Base-by-base conservation (phyloP, 176 grass and related monocot species). In the Leersia perrieri region DNA sequence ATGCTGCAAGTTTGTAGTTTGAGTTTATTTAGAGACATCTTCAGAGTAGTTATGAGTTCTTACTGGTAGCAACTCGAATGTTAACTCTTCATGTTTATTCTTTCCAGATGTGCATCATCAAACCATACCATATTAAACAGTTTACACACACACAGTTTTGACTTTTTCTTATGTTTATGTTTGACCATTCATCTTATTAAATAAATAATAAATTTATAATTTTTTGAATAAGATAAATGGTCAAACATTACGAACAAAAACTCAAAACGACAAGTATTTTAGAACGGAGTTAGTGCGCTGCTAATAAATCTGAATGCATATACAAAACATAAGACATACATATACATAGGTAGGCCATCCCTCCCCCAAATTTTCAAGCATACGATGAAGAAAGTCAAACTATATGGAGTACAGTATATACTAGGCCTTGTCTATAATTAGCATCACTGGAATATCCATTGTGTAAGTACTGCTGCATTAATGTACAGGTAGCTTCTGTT, bases 1-100 rank as follows among this genome's bases (percentile, higher is more conserved):
- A 74, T 93, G 80, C 95, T 98, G 85, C 80, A 89, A 71, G 14
- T 76, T 81, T 71, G 12, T 58, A 63, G 44, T 58, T 53, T 25
- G 18, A 39, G 18, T n/a, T 13, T 11, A 40, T 33, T 84, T 13
- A 74, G 13, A 39, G 75, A 60, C 12, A 79, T 23, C 66, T n/a
- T n/a, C 30, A 73, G 22, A 7, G 18, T 31, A 11, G 5, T 60
- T 12, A 60, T 67, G 75, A 8, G 9, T 31, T 40, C 12, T 9
- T 30, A 32, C 33, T 35, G 9, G 13, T 62, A n/a, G 72, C 12
- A 29, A 80, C 38, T 30, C 36, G 5, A 80, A 60, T 29, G 35
- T 27, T 16, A 9, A 28, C n/a, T 22, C 7, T 20, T 67, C 14
- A 29, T 80, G 23, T 34, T 49, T 16, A 70, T 41, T 9, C 11